Evolutionary conservation across 2,329 filamentous ascomycete genomes (phyloP), one percentile per base, ranked within the genome.

Genomic region (Ophidiomyces ophidiicola): DNA sequence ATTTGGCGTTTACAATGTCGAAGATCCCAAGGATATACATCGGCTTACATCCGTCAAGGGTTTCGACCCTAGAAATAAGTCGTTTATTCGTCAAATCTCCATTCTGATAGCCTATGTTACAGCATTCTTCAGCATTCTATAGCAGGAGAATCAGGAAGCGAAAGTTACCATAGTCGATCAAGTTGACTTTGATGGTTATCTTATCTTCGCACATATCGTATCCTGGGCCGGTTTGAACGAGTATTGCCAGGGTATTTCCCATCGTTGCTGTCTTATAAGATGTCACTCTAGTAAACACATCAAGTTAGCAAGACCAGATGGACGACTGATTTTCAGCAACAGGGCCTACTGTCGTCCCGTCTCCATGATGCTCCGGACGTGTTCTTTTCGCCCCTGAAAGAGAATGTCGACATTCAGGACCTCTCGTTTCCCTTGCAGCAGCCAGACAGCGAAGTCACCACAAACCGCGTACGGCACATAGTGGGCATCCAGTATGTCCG

Each of bases 101-200:
- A n/a, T n/a, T n/a, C n/a, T n/a, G n/a, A n/a, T n/a, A n/a, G n/a
- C n/a, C n/a, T n/a, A n/a, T n/a, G n/a, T n/a, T n/a, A n/a, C n/a
- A n/a, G n/a, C n/a, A n/a, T n/a, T n/a, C n/a, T n/a, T 8, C 8
- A 29, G 17, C 29, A 32, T 32, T 15, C 15, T 32, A 6, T 4
- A n/a, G 10, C 29, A 8, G 18, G 19, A 11, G 31, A 33, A n/a
- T 19, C 17, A n/a, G 24, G 23, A 12, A 4, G 25, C 6, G 12
- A 3, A 29, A 24, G 8, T 19, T 38, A 38, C 40, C 34, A 4
- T 34, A 31, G 11, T 42, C 39, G n/a, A 37, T 33, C 19, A 42
- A 20, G 12, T 38, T 35, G 12, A 42, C 39, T 18, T 4, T 32
- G 6, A 41, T 20, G 5, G 35, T 36, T 7, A 39, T n/a, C 23